Base-by-base conservation (phyloP, 352 stramenopile species). In the Globisporangium yorkense region DNA sequence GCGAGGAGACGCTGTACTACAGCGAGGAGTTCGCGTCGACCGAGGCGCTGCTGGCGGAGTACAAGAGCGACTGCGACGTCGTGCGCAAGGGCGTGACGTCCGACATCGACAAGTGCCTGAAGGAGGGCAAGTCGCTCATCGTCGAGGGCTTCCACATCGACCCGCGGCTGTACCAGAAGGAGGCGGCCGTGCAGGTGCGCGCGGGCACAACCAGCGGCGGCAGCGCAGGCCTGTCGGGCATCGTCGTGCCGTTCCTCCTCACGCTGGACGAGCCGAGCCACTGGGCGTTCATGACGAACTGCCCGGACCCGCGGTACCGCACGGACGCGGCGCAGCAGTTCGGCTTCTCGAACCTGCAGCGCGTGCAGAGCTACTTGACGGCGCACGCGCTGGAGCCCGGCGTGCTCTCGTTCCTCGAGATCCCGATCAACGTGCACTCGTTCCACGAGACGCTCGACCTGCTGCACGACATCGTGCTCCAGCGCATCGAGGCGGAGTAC, bases 81-180 rank as follows among this genome's bases (percentile, higher is more conserved):
- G 85, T 95, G 18, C 77, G 85, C 56, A 79, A 89, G 41, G 85
- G 85, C 10, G 83, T 95, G n/a, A 77, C 69, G 31, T 90, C 81
- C 6, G 85, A 95, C 59, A 90, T 95, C 57, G 79, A 92, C 67
- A 95, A 95, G 62, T 95, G 85, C 48, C 68, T 95, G 5, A 95
- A 93, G 57, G 85, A 95, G 59, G 85, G 85, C 63, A 95, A 95
- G 71, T 95, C 85, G 49, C 72, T 95, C 48, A 89, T 95, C 61
- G 84, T 95, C 39, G 85, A 95, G 52, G 85, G 85, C 3, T 87
- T 95, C 55, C 85, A 95, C 70, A 80, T 95, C 46, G 85, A 95
- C 58, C 85, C 85, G 52, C 83, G 81, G 12, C 64, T 95, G 57
- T 95, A 95, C 62, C 82, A 95, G 54, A 79, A 83, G 51, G 80